These are phyloP conservation scores for Climacium dendroides DNA, from an alignment of 225 moss, liverwort and hornwort genomes.

Conservation along the genomic window DNA sequence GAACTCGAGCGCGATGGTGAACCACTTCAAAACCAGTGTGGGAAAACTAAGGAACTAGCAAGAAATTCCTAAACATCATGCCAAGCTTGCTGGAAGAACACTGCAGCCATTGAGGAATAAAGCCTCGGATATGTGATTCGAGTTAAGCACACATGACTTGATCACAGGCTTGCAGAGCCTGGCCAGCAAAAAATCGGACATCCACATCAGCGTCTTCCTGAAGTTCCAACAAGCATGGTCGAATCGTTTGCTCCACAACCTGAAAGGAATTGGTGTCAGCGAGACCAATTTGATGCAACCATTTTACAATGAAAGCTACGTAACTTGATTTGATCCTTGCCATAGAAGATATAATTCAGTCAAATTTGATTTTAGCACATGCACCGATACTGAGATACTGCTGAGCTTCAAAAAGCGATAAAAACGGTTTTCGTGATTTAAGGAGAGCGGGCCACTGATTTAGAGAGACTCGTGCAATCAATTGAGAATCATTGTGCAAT, in stretches of 20 bases:
- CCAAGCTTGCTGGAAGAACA: slow-evolving; percentile 13
- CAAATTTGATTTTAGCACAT: neutral
- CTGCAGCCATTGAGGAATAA: neutral
- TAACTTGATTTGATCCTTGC: neutral
- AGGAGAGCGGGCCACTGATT: neutral
- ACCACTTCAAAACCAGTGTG: slow-evolving; percentile 17
- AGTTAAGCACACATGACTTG: slow-evolving; percentile 89
- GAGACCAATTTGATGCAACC: neutral
- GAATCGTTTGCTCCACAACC: slow-evolving; percentile 97
- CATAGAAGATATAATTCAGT: neutral
- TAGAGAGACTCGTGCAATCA: neutral
- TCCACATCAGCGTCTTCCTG: slow-evolving; percentile 98
- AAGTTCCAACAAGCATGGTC: slow-evolving; percentile 89
- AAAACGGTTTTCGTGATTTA: neutral
- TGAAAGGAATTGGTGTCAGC: slow-evolving; percentile 10
- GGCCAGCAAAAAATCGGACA: slow-evolving; percentile 90
- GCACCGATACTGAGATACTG: neutral
- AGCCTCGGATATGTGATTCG: neutral
- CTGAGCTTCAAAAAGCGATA: neutral
- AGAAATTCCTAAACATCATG: slow-evolving; percentile 11
- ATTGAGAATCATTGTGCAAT: too few relatives aligned
- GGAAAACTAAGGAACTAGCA: slow-evolving; percentile 10
- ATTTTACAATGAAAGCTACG: neutral
- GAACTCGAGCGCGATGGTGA: neutral
- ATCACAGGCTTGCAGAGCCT: slow-evolving; percentile 96